phyloP scores from a whole-genome alignment of 2,329 filamentous ascomycete species.

The Phaeomoniella chlamydospora region DNA sequence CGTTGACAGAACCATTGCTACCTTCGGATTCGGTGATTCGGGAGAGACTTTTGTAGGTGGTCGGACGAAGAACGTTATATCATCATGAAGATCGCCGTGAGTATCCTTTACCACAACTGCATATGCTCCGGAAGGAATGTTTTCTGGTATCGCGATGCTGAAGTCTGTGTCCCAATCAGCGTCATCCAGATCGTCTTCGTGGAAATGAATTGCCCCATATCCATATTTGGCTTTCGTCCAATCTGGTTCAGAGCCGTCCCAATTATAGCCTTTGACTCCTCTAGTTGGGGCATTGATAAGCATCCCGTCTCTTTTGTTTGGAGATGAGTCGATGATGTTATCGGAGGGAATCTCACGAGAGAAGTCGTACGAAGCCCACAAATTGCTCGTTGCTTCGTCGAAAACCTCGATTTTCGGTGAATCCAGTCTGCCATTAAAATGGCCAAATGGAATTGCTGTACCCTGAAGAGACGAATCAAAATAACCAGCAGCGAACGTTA shows the following conservation, averaged over 20 bases:
- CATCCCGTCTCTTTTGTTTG: constrained; percentile 10
- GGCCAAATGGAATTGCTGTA: constrained; percentile 1
- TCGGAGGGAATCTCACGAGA: constrained; percentile 5
- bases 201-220: constrained; percentile 24
- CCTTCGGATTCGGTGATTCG: constrained; percentile 5
- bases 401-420: constrained; percentile 1
- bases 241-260: constrained; percentile 15
- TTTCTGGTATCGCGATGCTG: constrained; percentile 10
- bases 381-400: background rate
- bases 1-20: constrained; percentile 19
- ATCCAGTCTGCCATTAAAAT: constrained; percentile 8
- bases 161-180: constrained; percentile 20
- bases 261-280: constrained; percentile 18
- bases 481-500: background rate
- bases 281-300: constrained; percentile 19
- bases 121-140: constrained; percentile 14
- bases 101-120: constrained; percentile 12
- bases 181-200: constrained; percentile 24
- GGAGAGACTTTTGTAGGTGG: constrained; percentile 6
- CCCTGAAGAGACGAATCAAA: background rate
- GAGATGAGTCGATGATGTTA: constrained; percentile 14
- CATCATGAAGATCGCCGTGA: constrained; percentile 12
- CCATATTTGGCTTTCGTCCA: constrained; percentile 19
- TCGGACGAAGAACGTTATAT: constrained; percentile 19
- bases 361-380: constrained; percentile 6